phyloP scores from a whole-genome alignment of 257 asterid species.

The Fraxinus anomala region DNA sequence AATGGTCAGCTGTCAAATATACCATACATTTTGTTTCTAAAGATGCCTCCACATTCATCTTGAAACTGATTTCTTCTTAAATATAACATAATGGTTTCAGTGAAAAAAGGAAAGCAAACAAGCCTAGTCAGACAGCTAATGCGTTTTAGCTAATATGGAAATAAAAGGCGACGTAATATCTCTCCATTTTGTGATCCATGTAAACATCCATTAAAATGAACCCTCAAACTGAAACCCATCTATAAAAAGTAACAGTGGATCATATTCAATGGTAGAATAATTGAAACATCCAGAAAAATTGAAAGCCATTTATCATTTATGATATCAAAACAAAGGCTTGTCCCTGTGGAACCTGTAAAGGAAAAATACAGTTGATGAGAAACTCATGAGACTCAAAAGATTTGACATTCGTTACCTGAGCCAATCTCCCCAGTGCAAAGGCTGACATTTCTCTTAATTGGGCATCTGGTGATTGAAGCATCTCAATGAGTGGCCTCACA shows the following conservation, averaged over 20 bases:
- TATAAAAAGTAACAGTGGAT: neutral
- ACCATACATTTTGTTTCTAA: neutral
- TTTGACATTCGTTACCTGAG: conserved; percentile 64
- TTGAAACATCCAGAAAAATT: neutral
- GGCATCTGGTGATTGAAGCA: conserved; percentile 93
- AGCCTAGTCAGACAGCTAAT: neutral
- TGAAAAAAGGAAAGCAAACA: neutral
- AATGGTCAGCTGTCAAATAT: neutral
- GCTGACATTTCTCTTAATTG: conserved; percentile 98
- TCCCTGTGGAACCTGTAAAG: neutral
- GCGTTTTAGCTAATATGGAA: neutral
- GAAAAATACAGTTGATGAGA: neutral
- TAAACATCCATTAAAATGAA: neutral
- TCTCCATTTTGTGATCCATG: neutral
- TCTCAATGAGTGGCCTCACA: conserved; percentile 86
- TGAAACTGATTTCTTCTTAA: neutral
- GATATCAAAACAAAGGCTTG: neutral
- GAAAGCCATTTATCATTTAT: neutral
- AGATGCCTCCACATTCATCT: neutral
- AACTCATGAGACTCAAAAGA: conserved; percentile 12
- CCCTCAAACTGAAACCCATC: neutral
- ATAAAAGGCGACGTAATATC: neutral
- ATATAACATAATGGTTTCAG: neutral
- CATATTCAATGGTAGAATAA: neutral
- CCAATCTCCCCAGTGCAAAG: conserved; percentile 90